Evolutionary conservation across 2,329 filamentous ascomycete genomes (phyloP), one percentile per base, ranked within the genome.

Genomic region (Nigrospora sphaerica): DNA sequence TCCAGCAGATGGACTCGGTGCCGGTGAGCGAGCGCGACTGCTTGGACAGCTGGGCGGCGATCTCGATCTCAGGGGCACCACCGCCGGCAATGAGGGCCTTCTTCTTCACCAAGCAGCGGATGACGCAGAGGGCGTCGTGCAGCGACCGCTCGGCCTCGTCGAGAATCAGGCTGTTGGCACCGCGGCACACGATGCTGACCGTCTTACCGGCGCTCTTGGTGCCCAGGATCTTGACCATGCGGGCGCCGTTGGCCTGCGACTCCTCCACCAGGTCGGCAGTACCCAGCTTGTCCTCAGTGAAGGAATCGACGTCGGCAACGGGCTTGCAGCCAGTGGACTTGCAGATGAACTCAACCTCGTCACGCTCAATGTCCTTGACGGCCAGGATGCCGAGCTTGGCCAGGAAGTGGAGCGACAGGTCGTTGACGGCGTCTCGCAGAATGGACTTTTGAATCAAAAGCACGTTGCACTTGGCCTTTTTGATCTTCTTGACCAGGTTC

Each of bases 401-500:
- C 54, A 98, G 78, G 79, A 98, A 98, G 73, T 98, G 93, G 54
- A 98, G 80, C 52, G 89, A 95, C 48, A 98, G 79, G 60, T 98
- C 93, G 73, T 98, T 98, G 66, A 98, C 91, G 33, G 93, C 93
- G 62, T 98, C 93, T 58, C 93, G 85, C 49, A 98, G 82, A 58
- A 98, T 98, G 13, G 92, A 97, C 73, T 98, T 98, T 65, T 98
- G 93, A 58, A 98, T 97, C 56, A 98, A 77, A 39, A 97, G 83
- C 38, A 98, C 93, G 61, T 98, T 98, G 74, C 93, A 98, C 77
- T 97, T 98, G 57, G 93, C 91, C 79, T 97, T 98, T 75, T 97
- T 96, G 70, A 98, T 98, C 80, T 97, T 98, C 81, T 98, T 97
- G 64, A 95, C 91, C 82, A 98, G 88, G 76, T 97, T 97, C 49